These are phyloP conservation scores for Solanum ahanhuiri DNA, from an alignment of 257 asterid species.

Conservation along the genomic window DNA sequence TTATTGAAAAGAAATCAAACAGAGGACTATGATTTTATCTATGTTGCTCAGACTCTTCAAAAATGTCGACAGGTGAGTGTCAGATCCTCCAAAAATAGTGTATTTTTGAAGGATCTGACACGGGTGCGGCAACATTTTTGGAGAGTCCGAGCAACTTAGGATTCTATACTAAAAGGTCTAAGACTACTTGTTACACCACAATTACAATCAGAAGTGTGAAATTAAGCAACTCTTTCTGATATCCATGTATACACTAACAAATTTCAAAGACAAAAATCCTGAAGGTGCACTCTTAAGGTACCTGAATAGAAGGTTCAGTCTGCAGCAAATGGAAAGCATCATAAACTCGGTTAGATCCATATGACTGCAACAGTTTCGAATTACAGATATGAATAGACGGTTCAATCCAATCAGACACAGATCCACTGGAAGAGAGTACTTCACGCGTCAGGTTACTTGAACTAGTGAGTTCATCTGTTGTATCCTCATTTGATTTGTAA, in stretches of 20 bases:
- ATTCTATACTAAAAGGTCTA: neutral
- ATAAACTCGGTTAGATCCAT: slow-evolving; percentile 29
- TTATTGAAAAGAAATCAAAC: neutral
- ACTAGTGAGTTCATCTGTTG: slow-evolving; percentile 5
- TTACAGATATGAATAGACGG: slow-evolving; percentile 25
- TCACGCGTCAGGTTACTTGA: slow-evolving; percentile 4
- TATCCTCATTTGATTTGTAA: slow-evolving; percentile 1
- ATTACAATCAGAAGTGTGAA: neutral
- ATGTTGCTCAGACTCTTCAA: no score
- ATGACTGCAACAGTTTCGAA: slow-evolving; percentile 18
- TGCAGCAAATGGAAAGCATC: slow-evolving; percentile 52
- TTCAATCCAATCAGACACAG: slow-evolving; percentile 48
- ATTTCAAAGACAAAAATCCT: neutral
- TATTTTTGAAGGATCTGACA: no score
- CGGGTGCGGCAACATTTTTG: no score
- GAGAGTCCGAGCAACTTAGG: no score
- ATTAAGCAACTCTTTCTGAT: neutral
- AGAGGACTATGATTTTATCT: neutral
- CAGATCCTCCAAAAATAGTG: no score
- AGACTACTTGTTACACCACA: neutral
- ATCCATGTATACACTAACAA: neutral
- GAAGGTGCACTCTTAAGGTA: neutral
- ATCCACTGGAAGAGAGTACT: slow-evolving; percentile 7
- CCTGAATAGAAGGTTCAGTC: slow-evolving; percentile 68
- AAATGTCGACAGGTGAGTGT: no score